Evolutionary conservation across 805 yeast genomes (phyloP), one percentile per base, ranked within the genome.

Genomic region (Priceomyces carsonii): DNA sequence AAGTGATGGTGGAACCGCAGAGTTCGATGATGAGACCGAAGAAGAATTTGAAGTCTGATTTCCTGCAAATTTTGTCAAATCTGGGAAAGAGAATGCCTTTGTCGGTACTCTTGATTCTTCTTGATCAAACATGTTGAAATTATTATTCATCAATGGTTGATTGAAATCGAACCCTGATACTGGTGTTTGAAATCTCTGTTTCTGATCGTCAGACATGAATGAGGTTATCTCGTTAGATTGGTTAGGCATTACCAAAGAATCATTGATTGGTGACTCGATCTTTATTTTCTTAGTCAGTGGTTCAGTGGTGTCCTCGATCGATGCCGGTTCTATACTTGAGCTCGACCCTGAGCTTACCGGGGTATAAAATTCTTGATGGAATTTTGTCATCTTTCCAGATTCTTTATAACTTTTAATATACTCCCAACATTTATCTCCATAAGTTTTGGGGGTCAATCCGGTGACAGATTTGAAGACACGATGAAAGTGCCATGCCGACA

Each of bases 401-500:
- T 51, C 57, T 35, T 53, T 57, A 33, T 30, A 47, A 26, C 47
- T 48, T 43, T 71, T 72, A 46, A 81, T 66, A 47, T 59, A 79
- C 43, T 77, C 81, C 69, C 78, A 82, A 54, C 95, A 85, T 43
- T 80, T 79, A 53, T 87, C 95, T 33, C 95, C 95, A 51, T 87
- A 87, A 5, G 86, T 82, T 65, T 87, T 85, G 16, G 95, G 95
- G 1, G 96, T 87, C 39, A 86, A 72, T 2, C 95, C 91, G 4
- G 95, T 85, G 42, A 87, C 85, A 36, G 82, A 76, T 59, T 88
- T 83, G 69, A 88, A 88, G 16, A 88, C 95, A 33, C 96, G 69
- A 66, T 88, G 96, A 61, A 88, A 88, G 60, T 88, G 96, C 95
- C 95, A 88, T 17, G 95, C 93, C 8, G 87, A 77, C 40, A 88